Conservation (phyloP, 495 filamentous ascomycete genomes). For the Talaromyces liani region DNA sequence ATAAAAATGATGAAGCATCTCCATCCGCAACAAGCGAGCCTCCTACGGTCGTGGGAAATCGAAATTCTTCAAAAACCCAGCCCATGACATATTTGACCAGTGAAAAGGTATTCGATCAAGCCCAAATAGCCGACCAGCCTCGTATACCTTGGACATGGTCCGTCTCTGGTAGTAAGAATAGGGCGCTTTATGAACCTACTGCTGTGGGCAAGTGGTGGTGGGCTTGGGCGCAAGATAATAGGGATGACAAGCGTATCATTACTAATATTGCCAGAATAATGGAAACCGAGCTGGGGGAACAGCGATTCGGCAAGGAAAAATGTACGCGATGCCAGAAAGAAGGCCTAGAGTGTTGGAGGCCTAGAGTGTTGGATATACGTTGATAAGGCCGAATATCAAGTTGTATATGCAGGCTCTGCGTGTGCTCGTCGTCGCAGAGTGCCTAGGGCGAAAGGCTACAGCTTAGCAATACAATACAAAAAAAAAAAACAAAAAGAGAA, state of each 20-base stretch:
- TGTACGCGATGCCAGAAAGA: not conserved
- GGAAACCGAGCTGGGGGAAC: not conserved
- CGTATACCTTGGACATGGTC: slow-evolving; percentile 1
- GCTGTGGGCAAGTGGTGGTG: slow-evolving; percentile 1
- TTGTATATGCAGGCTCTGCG: not conserved
- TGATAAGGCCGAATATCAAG: not conserved
- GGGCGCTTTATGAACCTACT: not conserved
- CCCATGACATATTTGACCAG: too few species aligned
- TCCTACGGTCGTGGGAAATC: not conserved
- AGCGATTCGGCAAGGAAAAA: not conserved
- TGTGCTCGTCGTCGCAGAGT: not conserved
- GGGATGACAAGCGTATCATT: not conserved
- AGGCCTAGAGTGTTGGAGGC: not conserved
- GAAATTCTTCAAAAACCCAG: too few species aligned
- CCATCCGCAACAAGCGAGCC: not conserved
- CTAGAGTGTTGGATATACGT: not conserved
- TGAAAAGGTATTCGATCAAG: not conserved
- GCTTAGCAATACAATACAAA: not conserved
- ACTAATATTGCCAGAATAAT: slow-evolving; percentile 4
- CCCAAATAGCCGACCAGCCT: not conserved
- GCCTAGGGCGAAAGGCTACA: not conserved
- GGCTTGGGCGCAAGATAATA: not conserved
- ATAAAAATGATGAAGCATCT: not conserved
- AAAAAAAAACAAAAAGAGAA: not conserved
- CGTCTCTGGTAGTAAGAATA: not conserved